Evolutionary conservation across 2,329 filamentous ascomycete genomes (phyloP).

Genomic region (Rhytidhysteron rufulum): DNA sequence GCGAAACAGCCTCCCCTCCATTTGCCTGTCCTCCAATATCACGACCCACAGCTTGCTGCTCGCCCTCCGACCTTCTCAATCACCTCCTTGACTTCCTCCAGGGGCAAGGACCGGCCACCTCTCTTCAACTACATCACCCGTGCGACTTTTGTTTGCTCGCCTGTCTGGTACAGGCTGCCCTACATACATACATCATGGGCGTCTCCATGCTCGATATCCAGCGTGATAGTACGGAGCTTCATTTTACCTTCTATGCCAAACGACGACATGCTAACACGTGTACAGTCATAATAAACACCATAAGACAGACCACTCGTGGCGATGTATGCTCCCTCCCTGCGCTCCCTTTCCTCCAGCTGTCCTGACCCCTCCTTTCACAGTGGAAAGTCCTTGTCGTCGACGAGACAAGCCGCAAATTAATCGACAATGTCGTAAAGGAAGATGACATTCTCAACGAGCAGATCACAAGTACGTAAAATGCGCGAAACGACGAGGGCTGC

Average conservation of each 20-base stretch:
- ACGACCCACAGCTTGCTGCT: too few relatives aligned
- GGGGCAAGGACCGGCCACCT: too few relatives aligned
- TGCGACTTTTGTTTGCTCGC: constrained; percentile 5
- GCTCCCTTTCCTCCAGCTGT: constrained; percentile 11
- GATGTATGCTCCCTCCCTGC: constrained; percentile 62
- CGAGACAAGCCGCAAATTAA: constrained; percentile 73
- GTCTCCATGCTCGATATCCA: constrained; percentile 82
- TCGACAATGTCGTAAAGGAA: constrained; percentile 88
- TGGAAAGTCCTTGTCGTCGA: constrained; percentile 98
- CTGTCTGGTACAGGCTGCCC: constrained; percentile 14
- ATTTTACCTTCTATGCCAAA: too few relatives aligned
- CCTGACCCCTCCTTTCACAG: constrained; percentile 47
- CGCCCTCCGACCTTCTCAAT: too few relatives aligned
- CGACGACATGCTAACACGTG: too few relatives aligned
- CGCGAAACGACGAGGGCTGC: too few relatives aligned
- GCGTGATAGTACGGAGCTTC: constrained; percentile 59
- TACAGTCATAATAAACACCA: constrained; percentile 68
- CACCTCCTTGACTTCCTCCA: too few relatives aligned
- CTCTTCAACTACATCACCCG: background rate
- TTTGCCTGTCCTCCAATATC: too few relatives aligned
- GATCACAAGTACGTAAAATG: constrained; percentile 94
- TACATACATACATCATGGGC: constrained; percentile 60
- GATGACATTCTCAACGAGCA: constrained; percentile 97
- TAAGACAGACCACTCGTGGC: constrained; percentile 73
- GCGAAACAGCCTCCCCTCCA: too few relatives aligned